Conservation (phyloP, 108 stramenopile species). For the Licmophora abbreviata region DNA sequence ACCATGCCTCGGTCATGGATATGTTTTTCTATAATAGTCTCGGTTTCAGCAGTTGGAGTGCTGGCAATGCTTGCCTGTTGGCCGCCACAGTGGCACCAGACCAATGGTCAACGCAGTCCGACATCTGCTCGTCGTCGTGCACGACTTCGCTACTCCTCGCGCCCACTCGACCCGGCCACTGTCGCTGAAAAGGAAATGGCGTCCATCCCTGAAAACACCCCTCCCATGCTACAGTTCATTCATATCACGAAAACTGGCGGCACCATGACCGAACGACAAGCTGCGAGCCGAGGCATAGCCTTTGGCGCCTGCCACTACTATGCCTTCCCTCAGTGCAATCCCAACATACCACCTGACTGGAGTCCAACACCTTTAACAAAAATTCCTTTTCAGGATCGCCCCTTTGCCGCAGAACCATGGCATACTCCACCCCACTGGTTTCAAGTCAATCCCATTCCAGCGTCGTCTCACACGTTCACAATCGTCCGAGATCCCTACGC, state of each 20-base stretch:
- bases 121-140: too few species aligned
- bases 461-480: constrained; percentile 7
- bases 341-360: background rate
- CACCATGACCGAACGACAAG: constrained; percentile 12
- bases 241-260: constrained; percentile 29
- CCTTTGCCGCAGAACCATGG: constrained; percentile 2
- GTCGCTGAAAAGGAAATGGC: too few species aligned
- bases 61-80: too few species aligned
- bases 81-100: too few species aligned
- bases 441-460: background rate
- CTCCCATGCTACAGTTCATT: constrained; percentile 11
- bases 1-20: too few species aligned
- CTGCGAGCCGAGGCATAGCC: constrained; percentile 3
- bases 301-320: constrained; percentile 18
- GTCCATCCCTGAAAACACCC: too few species aligned
- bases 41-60: too few species aligned
- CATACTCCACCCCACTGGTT: constrained; percentile 5
- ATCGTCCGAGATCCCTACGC: constrained; percentile 47
- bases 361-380: background rate
- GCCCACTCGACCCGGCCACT: too few species aligned
- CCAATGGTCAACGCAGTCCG: too few species aligned
- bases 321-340: too few species aligned
- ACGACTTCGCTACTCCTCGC: too few species aligned
- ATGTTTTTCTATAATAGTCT: too few species aligned
- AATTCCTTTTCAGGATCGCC: background rate